A percentile compares a stretch with the other conserved stretches of the same genome.
phyloP scores from a whole-genome alignment of 148 eudicot species.

The Simmondsia chinensis region DNA sequence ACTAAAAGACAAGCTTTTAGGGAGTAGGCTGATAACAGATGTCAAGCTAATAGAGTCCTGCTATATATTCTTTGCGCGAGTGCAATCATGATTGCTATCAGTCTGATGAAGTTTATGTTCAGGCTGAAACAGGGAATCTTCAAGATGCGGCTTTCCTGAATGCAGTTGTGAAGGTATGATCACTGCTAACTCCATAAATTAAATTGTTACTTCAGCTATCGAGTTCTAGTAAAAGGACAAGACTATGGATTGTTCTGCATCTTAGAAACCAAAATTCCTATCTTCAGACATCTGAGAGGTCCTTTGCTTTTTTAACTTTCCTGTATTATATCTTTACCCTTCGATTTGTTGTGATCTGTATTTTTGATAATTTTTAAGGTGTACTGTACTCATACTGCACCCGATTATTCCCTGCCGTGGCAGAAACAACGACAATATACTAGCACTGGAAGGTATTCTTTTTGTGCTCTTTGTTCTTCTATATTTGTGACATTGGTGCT shows the following conservation, averaged over 20 bases:
- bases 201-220: background rate
- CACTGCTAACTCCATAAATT: background rate
- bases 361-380: slow-evolving; percentile 61
- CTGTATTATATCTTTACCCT: slow-evolving; percentile 1
- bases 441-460: slow-evolving; percentile 92
- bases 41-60: too few species aligned
- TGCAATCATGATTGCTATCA: too few species aligned
- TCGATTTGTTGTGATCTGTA: too few species aligned
- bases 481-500: too few species aligned
- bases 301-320: background rate
- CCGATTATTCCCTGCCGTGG: slow-evolving; percentile 98
- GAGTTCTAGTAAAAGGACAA: background rate
- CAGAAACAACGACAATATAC: slow-evolving; percentile 92
- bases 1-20: too few species aligned
- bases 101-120: slow-evolving; percentile 12
- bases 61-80: too few species aligned
- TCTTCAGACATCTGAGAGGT: background rate
- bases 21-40: too few species aligned
- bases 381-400: slow-evolving; percentile 90
- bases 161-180: slow-evolving; percentile 90
- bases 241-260: background rate
- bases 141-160: slow-evolving; percentile 65
- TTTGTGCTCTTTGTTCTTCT: background rate
- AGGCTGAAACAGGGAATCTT: slow-evolving; percentile 69
- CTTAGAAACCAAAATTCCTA: too few species aligned